These are phyloP conservation scores for Cymbopogon citratus DNA, from an alignment of 176 grass and related monocot species.

Conservation along the genomic window DNA sequence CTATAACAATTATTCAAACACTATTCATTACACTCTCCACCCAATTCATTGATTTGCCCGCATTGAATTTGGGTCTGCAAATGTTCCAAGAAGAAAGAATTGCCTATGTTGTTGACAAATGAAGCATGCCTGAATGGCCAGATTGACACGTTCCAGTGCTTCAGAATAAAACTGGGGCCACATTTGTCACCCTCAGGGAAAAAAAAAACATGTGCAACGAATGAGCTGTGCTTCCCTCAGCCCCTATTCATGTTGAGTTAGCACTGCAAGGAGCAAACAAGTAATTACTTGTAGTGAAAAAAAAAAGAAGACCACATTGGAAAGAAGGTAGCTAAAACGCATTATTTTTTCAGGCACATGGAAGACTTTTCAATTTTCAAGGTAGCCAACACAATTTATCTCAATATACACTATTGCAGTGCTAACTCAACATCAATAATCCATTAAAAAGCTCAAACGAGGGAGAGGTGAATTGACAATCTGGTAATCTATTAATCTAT, in stretches of 20 bases:
- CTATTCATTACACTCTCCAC: slow-evolving; percentile 17
- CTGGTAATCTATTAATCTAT: not conserved
- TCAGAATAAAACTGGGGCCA: not conserved
- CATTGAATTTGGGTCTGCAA: not conserved
- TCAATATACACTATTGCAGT: no score
- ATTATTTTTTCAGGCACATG: no score
- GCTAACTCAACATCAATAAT: no score
- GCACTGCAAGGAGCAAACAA: slow-evolving; percentile 31
- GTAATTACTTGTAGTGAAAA: not conserved
- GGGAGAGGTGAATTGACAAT: not conserved
- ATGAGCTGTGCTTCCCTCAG: not conserved
- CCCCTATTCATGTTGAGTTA: slow-evolving; percentile 39
- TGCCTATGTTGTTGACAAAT: no score
- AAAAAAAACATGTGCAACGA: slow-evolving; percentile 13
- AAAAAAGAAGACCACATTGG: no score
- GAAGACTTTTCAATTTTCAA: no score
- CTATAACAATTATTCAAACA: slow-evolving; percentile 33
- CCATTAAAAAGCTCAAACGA: not conserved
- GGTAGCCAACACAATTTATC: no score
- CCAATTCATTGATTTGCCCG: not conserved
- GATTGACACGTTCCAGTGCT: not conserved
- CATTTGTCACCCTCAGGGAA: not conserved
- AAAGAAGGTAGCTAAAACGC: no score
- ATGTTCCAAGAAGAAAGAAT: not conserved
- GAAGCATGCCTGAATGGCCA: not conserved